A percentile compares a stretch with the other conserved stretches of the same genome.
Conservation (phyloP, 495 filamentous ascomycete species). For the Aspergillus diversus region DNA sequence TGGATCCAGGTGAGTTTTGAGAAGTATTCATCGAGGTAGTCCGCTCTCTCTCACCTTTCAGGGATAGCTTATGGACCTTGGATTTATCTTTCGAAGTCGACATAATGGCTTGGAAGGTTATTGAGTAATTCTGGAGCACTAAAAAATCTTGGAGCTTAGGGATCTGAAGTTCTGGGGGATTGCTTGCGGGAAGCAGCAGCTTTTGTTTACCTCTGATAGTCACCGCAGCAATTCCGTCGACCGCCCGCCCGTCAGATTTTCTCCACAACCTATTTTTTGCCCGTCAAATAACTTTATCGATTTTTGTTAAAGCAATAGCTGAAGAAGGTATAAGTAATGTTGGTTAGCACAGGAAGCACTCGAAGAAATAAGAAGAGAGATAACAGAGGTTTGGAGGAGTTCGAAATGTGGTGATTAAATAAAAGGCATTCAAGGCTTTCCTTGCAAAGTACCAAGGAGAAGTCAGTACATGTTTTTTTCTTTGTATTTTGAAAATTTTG, state of each 20-base stretch:
- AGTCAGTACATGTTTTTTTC: no score
- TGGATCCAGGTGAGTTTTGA: conserved; percentile 37
- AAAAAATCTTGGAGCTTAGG: neutral
- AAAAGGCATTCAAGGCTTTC: no score
- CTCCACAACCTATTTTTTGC: conserved; percentile 34
- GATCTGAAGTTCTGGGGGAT: neutral
- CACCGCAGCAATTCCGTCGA: conserved; percentile 39
- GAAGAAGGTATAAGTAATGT: no score
- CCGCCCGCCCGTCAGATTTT: conserved; percentile 33
- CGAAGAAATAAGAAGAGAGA: no score
- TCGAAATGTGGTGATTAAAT: no score
- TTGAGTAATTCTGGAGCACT: neutral
- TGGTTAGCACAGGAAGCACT: no score
- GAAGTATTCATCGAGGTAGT: neutral
- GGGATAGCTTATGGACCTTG: conserved; percentile 89
- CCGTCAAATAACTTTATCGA: no score
- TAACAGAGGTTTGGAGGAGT: no score
- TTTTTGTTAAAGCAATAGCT: no score
- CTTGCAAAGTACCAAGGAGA: no score
- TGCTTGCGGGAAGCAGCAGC: conserved; percentile 13
- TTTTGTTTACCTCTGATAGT: conserved; percentile 48
- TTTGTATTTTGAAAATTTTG: no score
- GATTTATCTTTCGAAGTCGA: conserved; percentile 78
- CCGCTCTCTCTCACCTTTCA: conserved; percentile 67
- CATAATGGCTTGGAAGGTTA: conserved; percentile 31